These are phyloP conservation scores for Zoysia japonica DNA, from an alignment of 176 grass and related monocot species.

Conservation along the genomic window DNA sequence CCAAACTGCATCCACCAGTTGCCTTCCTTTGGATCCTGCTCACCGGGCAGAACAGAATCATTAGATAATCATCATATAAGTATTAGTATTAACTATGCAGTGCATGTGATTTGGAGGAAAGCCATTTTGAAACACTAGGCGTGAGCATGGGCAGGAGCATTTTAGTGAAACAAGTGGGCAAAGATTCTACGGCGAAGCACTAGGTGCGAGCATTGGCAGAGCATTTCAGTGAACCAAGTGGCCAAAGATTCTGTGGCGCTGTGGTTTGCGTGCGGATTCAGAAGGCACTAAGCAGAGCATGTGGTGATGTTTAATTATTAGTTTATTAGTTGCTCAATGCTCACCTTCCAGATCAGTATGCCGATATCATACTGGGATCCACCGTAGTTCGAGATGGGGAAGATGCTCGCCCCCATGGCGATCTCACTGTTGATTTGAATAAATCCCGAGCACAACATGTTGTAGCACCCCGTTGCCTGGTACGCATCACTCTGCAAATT, in stretches of 20 bases:
- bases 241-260: conserved; percentile 38
- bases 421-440: conserved; percentile 79
- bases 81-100: neutral
- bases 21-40: conserved; percentile 78
- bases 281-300: conserved; percentile 27
- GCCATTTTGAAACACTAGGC: neutral
- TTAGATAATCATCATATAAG: conserved; percentile 1
- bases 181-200: conserved; percentile 33
- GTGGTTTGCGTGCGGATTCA: conserved; percentile 15
- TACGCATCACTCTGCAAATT: conserved; percentile 72
- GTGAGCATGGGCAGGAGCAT: conserved; percentile 37
- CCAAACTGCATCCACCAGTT: conserved; percentile 97
- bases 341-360: conserved; percentile 87
- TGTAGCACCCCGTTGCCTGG: conserved; percentile 77
- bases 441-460: conserved; percentile 81
- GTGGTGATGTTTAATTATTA: neutral
- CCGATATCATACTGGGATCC: conserved; percentile 84
- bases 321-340: conserved; percentile 39
- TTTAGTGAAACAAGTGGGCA: conserved; percentile 31
- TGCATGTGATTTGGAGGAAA: conserved; percentile 33
- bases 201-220: conserved; percentile 30
- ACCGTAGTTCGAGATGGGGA: conserved; percentile 59
- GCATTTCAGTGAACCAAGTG: conserved; percentile 30
- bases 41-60: conserved; percentile 18
- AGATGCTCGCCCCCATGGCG: conserved; percentile 76